Evolutionary conservation across 1,284 basidiomycete genomes (phyloP), one percentile per base, ranked within the genome.

Genomic region (Taiwanofungus camphoratus): DNA sequence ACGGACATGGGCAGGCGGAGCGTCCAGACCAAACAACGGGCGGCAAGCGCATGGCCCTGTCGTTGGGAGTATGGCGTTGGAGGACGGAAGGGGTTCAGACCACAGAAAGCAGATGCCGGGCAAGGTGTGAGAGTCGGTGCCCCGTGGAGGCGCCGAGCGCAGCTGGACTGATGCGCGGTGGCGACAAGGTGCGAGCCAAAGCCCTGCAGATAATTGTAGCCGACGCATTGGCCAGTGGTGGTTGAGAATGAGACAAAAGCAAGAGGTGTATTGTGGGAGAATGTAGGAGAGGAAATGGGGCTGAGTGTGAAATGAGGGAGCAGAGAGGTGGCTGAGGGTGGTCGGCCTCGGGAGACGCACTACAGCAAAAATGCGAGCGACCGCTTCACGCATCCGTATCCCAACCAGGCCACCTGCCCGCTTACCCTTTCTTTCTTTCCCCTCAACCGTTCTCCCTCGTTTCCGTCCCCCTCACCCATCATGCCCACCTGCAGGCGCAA

Each of bases 401-500:
- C 56, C 54, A 60, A 57, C 55, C 53, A 49, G 53, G 53, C 57
- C 55, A 49, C 52, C 57, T 57, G 54, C 49, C 52, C 54, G 54
- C 48, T 44, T 39, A 39, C 50, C 53, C 48, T 50, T 41, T 41
- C 48, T 41, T 41, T 49, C 50, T 45, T 41, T 51, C 53, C 58
- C 53, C 48, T n/a, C 46, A 46, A 34, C 53, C 44, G 46, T 40
- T 54, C 49, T 52, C 52, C 50, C 53, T 48, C 50, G 47, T 51
- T 36, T 42, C 49, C 52, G 44, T 51, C 38, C 41, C 49, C 51
- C 48, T 47, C 49, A 32, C 27, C 51, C 49, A 49, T 52, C 53
- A 93, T 93, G 90, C 89, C 90, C 54, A 87, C 88, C 60, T 88
- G 89, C 68, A 84, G 91, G 57, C 83, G 90, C 68, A 93, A 93